Base-by-base conservation (phyloP, 495 filamentous ascomycete genomes). In the Penicillium arizonense region DNA sequence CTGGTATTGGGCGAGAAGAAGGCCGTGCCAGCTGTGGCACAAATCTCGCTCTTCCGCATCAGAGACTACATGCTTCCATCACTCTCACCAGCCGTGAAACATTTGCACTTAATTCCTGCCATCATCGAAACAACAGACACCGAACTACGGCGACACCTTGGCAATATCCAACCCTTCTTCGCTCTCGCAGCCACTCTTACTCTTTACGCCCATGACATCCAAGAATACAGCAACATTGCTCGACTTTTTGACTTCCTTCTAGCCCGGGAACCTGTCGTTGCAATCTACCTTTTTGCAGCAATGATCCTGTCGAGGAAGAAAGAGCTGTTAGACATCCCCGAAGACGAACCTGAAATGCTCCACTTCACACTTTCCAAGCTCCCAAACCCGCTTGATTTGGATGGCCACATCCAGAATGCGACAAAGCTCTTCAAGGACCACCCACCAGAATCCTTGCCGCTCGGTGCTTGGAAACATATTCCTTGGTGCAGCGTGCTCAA, bases 1-100 rank as follows among this genome's bases (percentile, higher is more conserved):
- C 80, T 98, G 13, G 90, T 96, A 6, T 75, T 97, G 3, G 87
- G 85, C 16, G 66, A 74, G 32, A 77, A 82, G 5, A 51, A 73
- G n/a, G 68, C 77, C 3, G 62, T 75, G 24, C 59, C 71, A 3
- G 84, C 87, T 26, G 84, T 96, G 12, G 76, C 87, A 30, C 87
- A 85, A 18, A 82, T 98, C 47, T 96, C 92, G 3, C 81, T 91
- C 18, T 79, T 97, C 16, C 86, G 89, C 42, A 96, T 97, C 63
- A 84, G 94, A 44, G 94, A 98, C 71, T 98, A 96, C 65, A 97
- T 98, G 95, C 85, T 97, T 1, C 92, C 93, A 6, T 87, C 87
- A 10, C 80, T 98, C n/a, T 72, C 82, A 18, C 87, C 91, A 8
- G 86, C 93, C 12, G 68, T 96, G 43, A 78, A 83, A 36, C 94